Evolutionary conservation across 2,329 filamentous ascomycete species (phyloP), one percentile per base, ranked within the genome.

Genomic region (Ophiostoma piceae): DNA sequence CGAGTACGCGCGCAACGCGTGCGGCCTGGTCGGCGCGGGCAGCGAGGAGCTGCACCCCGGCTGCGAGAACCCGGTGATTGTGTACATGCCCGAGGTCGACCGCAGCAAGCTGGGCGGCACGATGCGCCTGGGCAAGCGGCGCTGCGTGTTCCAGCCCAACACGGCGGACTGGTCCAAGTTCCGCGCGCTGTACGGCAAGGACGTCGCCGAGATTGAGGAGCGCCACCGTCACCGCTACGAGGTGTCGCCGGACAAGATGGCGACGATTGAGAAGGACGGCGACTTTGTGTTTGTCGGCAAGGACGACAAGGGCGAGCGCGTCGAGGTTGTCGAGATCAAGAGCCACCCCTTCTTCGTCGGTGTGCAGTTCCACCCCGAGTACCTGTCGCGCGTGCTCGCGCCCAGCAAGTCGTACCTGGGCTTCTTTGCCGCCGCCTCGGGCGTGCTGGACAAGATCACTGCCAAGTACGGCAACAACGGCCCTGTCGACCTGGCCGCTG

Each of bases 361-460:
- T 72, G 90, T 95, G 9, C 94, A 97, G 79, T 94, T 90, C 79
- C 93, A 97, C 78, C 92, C 94, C 1, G 93, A 97, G 79, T 96
- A 94, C 77, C 83, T 92, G 67, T 90, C 86, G 74, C 85, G 90
- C 68, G 92, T 95, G 2, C 81, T 96, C 72, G 82, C 87, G 67
- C 92, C 92, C 0, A 90, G 87, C 76, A 87, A 87, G 77, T 88
- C 91, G 1, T 95, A 92, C 80, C 84, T 97, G 29, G 93, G 93
- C 66, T 94, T 97, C 78, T 86, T 97, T 66, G 92, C 93, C 41
- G 91, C 92, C 1, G 87, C 87, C 68, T 86, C 89, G 1, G 90
- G 90, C 16, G 85, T 88, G 76, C 80, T 94, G 66, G 86, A 83
- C 35, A 70, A 77, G 67, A 75, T 82, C 39, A 76, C 76, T 43